phyloP scores from a whole-genome alignment of 805 yeast genomes.

The Ogataea populi-albae region DNA sequence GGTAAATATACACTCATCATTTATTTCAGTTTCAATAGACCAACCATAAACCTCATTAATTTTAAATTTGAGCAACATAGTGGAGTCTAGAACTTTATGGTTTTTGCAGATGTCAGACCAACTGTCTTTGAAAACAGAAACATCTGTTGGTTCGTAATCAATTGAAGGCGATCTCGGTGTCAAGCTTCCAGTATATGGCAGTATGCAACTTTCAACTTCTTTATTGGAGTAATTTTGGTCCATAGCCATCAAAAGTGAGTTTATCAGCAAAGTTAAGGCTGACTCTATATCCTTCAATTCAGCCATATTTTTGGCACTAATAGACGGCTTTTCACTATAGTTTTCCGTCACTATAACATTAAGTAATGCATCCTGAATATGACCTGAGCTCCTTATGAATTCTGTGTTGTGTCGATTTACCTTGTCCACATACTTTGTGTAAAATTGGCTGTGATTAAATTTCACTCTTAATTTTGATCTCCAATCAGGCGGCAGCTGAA shows the following conservation, averaged over 20 bases:
- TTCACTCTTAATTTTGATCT: conserved; percentile 2
- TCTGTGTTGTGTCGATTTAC: not conserved
- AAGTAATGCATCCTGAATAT: conserved; percentile 12
- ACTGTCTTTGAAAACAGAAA: conserved; percentile 4
- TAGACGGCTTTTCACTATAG: not conserved
- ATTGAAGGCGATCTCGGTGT: conserved; percentile 4
- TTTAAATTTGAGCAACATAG: conserved; percentile 22
- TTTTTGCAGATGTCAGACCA: conserved; percentile 6
- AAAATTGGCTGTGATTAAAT: not conserved
- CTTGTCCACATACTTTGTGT: conserved; percentile 3
- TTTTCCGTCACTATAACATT: not conserved
- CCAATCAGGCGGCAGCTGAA: conserved; percentile 4
- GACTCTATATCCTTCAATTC: conserved; percentile 26
- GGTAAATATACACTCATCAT: conserved; percentile 19
- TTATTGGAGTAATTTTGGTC: conserved; percentile 13
- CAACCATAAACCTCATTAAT: conserved; percentile 21
- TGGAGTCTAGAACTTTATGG: conserved; percentile 2
- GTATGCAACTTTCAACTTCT: conserved; percentile 3
- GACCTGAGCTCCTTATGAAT: conserved; percentile 10
- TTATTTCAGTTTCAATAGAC: conserved; percentile 15
- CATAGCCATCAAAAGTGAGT: conserved; percentile 14
- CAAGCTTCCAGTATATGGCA: conserved; percentile 4
- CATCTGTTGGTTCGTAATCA: not conserved
- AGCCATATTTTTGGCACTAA: conserved; percentile 10
- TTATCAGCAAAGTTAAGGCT: conserved; percentile 22